phyloP scores from a whole-genome alignment of 2,329 filamentous ascomycete genomes.

The Ophiosphaerella herpotricha region DNA sequence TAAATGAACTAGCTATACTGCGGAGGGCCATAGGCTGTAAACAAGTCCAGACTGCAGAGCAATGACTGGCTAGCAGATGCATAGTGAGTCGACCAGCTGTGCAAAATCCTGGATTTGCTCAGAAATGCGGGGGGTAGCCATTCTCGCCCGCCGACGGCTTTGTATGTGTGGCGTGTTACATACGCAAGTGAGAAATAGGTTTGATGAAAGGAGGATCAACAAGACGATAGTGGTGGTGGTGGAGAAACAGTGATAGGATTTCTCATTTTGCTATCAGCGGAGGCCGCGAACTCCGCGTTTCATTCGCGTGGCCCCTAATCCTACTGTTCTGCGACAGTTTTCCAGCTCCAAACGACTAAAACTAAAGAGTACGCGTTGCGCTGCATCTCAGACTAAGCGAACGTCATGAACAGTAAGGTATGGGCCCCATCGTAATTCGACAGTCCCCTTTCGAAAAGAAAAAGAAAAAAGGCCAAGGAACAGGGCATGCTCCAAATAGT shows the following conservation, averaged over 20 bases:
- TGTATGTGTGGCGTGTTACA: not conserved
- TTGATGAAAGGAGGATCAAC: constrained; percentile 3
- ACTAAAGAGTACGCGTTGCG: constrained; percentile 2
- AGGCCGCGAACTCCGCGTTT: constrained; percentile 5
- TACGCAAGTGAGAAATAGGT: not conserved
- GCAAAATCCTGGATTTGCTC: too few relatives aligned
- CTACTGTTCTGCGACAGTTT: not conserved
- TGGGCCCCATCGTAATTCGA: too few relatives aligned
- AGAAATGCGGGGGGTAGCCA: not conserved
- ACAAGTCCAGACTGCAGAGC: not conserved
- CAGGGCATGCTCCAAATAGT: constrained; percentile 1
- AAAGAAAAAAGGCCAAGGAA: not conserved
- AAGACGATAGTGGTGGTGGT: constrained; percentile 1
- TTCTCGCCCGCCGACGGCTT: too few relatives aligned
- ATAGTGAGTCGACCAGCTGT: not conserved
- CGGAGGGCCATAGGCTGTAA: not conserved
- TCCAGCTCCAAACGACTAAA: not conserved
- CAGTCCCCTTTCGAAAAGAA: not conserved
- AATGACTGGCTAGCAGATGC: too few relatives aligned
- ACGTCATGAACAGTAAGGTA: not conserved
- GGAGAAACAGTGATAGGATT: constrained; percentile 4
- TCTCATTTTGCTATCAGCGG: not conserved
- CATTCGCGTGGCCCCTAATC: not conserved
- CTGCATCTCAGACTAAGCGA: constrained; percentile 8
- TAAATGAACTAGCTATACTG: constrained; percentile 18